Evolutionary conservation across 371 early-diverging fungal species (phyloP), one percentile per base, ranked within the genome.

Genomic region (Mucor mucedo): DNA sequence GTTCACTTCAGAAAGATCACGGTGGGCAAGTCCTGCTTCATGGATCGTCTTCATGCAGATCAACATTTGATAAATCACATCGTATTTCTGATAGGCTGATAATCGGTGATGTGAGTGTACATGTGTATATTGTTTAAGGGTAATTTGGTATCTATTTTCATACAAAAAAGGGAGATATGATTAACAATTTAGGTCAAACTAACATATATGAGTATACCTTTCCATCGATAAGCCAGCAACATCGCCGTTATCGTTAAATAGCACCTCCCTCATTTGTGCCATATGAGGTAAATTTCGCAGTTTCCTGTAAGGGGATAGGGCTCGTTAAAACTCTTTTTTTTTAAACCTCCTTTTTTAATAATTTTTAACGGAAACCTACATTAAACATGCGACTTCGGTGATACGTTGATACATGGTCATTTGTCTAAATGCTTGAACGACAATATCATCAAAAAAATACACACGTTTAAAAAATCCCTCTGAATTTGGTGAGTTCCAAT

Each of bases 1-100:
- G 44, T 89, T 89, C 33, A 87, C 89, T 64, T 89, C 89, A 3
- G 85, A 85, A 30, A 89, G 71, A 71, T 89, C 87, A 16, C 89
- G 77, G 59, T 89, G 89, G 0, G 89, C 87, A 11, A 89, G 74
- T 3, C 89, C 89, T 8, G 83, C 83, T 9, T 74, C 70, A 48
- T 89, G 89, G 52, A 89, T 82, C 0, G 72, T 76, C 54, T 81
- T 76, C 77, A 89, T 83, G 42, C 86, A 87, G n/a, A 72, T 57
- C 5, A 89, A 59, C 86, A 89, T 86, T 50, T 87, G 87, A 27
- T 69, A 70, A 44, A 89, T 83, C 2, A 87, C 76, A 41, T 74
- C 68, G 50, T 80, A 81, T 59, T 89, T 89, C 60, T 89, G 89
- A 44, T 79, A 76, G 1, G 87, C 85, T 0, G 85, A 75, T 21